Evolutionary conservation across 202 grass and related monocot species (phyloP).

Genomic region (Panicum hallii): DNA sequence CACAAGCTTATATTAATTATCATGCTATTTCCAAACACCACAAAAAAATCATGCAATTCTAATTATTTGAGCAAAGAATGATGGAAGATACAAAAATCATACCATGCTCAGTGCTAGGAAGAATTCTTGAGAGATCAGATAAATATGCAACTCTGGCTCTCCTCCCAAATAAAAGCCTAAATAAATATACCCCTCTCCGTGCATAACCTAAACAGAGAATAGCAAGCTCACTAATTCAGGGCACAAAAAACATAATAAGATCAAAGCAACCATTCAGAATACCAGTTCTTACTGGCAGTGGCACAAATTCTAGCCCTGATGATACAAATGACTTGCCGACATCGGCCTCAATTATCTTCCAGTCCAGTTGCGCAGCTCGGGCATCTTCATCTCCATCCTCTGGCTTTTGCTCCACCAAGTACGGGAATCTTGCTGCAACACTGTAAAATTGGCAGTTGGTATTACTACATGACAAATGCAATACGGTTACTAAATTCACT

Average conservation of each 20-base stretch:
- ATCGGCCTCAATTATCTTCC: constrained; percentile 78
- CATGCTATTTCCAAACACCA: not conserved
- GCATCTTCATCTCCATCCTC: constrained; percentile 62
- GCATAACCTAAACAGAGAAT: constrained; percentile 59
- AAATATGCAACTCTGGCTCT: constrained; percentile 65
- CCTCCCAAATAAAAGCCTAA: constrained; percentile 72
- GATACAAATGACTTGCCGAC: constrained; percentile 59
- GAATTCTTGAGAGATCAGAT: constrained; percentile 74
- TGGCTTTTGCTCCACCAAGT: constrained; percentile 61
- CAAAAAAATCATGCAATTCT: not conserved
- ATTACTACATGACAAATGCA: not conserved
- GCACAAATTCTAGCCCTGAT: constrained; percentile 78
- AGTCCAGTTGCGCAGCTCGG: constrained; percentile 56
- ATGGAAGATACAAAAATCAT: not conserved
- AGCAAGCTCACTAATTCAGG: not conserved
- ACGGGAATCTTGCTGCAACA: constrained; percentile 64
- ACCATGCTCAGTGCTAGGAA: constrained; percentile 57
- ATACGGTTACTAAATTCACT: not conserved
- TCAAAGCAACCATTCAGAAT: not conserved
- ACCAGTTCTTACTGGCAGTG: constrained; percentile 62
- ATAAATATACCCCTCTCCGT: constrained; percentile 65
- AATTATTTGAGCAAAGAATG: not conserved
- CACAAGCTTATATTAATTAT: not conserved
- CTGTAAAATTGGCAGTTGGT: constrained; percentile 36
- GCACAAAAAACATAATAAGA: not conserved